These are phyloP conservation scores for Globisporangium viniferum DNA, from an alignment of 352 stramenopile genomes.

Conservation along the genomic window DNA sequence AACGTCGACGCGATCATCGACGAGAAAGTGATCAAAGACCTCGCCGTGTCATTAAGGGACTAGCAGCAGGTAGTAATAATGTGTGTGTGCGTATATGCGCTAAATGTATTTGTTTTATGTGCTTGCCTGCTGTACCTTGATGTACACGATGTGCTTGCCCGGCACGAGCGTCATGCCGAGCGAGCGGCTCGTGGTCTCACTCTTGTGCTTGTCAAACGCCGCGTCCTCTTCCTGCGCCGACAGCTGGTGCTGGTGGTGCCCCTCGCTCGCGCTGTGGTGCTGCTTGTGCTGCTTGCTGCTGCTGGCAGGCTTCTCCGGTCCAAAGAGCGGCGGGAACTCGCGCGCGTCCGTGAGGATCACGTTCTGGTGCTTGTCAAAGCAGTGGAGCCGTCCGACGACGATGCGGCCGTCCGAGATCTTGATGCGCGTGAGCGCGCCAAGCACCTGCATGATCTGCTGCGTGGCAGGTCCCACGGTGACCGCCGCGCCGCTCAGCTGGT, in stretches of 20 bases:
- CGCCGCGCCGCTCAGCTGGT: neutral
- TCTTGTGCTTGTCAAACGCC: constrained; percentile 19
- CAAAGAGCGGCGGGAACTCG: constrained; percentile 47
- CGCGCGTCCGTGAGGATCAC: constrained; percentile 70
- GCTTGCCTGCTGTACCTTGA: constrained; percentile 43
- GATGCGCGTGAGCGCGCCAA: constrained; percentile 53
- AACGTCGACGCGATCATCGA: constrained; percentile 76
- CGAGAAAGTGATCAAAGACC: constrained; percentile 55
- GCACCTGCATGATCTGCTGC: constrained; percentile 54
- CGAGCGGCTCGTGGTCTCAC: constrained; percentile 33
- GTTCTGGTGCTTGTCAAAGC: constrained; percentile 84
- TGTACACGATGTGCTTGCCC: constrained; percentile 73
- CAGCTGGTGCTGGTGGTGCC: constrained; percentile 3
- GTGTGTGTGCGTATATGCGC: neutral
- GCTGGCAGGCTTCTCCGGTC: neutral
- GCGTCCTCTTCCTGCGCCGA: constrained; percentile 12
- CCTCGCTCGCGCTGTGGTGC: constrained; percentile 22
- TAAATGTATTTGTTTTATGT: neutral
- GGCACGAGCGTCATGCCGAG: constrained; percentile 77
- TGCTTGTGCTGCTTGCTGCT: constrained; percentile 18
- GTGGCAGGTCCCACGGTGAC: constrained; percentile 38
- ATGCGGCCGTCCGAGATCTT: constrained; percentile 73
- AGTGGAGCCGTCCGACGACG: constrained; percentile 65
- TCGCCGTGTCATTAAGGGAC: constrained; percentile 22
- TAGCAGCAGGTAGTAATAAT: neutral